Evolutionary conservation across 768 basidiomycete genomes (phyloP), one percentile per base, ranked within the genome.

Genomic region (Hebeloma cylindrosporum): DNA sequence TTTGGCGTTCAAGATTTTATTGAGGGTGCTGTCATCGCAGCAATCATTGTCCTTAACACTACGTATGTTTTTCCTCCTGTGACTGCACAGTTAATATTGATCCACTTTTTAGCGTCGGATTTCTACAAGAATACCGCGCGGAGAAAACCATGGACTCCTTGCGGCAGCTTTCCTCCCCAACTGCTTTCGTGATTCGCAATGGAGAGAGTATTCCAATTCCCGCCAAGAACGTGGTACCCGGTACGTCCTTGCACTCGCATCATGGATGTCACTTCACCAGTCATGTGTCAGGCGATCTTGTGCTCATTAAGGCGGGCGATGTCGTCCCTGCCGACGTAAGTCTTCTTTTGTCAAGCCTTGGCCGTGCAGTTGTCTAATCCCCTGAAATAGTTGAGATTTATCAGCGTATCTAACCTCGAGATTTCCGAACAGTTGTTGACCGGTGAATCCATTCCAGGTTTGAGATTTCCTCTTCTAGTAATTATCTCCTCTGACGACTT

Each of bases 1-100:
- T 77, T 81, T 51, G 79, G 74, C 45, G 75, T 78, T 20, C 60
- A 74, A 53, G 75, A 76, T 39, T 82, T 68, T 57, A 71, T 80
- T 42, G 73, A 75, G 57, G 75, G 73, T 5, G 75, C 71, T 23
- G 74, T 77, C 7, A 73, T 77, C 36, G 70, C 69, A n/a, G 70
- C 67, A 21, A 67, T 74, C 30, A 66, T 73, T 20, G 56, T 66
- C 17, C 57, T 73, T 26, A 77, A 77, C 50, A 70, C 68, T 2
- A 60, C 62, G 69, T 69, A 45, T 8, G 64, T 55, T 28, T 2
- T 10, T 36, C 7, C 28, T 10, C 25, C 3, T 8, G 7, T 39
- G 39, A 26, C 7, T 20, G 28, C n/a, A 4, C 5, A 21, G 6
- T 11, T n/a, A 14, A 28, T 37, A 11, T 35, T 21, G 29, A 46